A percentile compares a stretch with the other conserved stretches of the same genome.
Evolutionary conservation across 495 filamentous ascomycete species (phyloP).

Genomic region (Aspergillus cavernicola): DNA sequence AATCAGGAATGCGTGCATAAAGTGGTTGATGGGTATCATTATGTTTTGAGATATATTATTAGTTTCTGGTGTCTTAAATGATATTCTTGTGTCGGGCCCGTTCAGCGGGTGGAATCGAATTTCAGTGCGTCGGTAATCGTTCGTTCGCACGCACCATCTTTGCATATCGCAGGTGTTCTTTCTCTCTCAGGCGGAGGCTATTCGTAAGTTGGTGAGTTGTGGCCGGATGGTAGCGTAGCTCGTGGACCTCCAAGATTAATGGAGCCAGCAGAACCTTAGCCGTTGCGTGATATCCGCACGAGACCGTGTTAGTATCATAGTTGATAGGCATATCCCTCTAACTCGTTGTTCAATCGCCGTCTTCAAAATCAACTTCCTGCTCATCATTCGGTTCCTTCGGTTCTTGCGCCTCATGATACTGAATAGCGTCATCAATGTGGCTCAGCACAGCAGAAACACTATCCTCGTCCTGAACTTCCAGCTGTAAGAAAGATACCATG

Average conservation of each 20-base stretch:
- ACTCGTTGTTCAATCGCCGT: slow-evolving; percentile 27
- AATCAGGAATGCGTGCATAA: not conserved
- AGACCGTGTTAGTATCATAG: not conserved
- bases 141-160: not conserved
- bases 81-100: not conserved
- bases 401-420: slow-evolving; percentile 95
- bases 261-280: not conserved
- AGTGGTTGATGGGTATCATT: not conserved
- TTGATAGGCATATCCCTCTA: not conserved
- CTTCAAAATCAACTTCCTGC: slow-evolving; percentile 63
- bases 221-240: not conserved
- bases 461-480: slow-evolving; percentile 90
- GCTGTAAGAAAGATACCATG: slow-evolving; percentile 90
- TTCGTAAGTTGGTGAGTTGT: not conserved
- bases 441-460: slow-evolving; percentile 88
- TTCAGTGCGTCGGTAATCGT: not conserved
- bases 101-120: not conserved
- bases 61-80: not conserved
- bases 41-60: not conserved
- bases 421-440: slow-evolving; percentile 95
- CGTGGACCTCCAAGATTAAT: not conserved
- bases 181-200: not conserved
- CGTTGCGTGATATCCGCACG: not conserved
- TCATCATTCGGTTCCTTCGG: slow-evolving; percentile 81
- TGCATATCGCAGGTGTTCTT: not conserved